Evolutionary conservation across 805 yeast species (phyloP), one percentile per base, ranked within the genome.

Genomic region (Myxozyma neglecta): DNA sequence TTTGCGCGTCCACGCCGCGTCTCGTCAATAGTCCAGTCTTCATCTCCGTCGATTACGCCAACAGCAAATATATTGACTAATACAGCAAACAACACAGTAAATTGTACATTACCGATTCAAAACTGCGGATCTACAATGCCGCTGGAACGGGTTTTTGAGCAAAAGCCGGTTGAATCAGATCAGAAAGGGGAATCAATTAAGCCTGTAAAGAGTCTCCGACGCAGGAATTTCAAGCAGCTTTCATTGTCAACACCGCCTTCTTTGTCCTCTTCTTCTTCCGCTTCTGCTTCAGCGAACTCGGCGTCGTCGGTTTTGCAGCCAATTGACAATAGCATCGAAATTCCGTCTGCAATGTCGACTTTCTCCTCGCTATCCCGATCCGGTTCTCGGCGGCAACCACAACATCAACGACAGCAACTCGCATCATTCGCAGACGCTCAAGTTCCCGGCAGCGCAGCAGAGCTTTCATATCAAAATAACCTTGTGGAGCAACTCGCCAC

Each of bases 161-260:
- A 24, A 24, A 24, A 24, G 2, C 29, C 29, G 5, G 29, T 24
- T 5, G 29, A 24, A 24, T 24, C 29, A 24, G 29, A 24, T 24
- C 29, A 24, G 5, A 24, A 24, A 24, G 29, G 39, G 20, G 59
- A 39, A 6, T 7, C 47, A 24, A 48, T 56, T 16, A 36, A 42
- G 29, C 34, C 46, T 10, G 37, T 66, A 32, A 81, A 77, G 68
- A 77, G 87, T 0, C 70, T 85, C 59, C 82, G 81, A 65, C 77
- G 89, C 66, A 76, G 83, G 59, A 87, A 87, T 68, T 72, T 85
- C 66, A 87, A 87, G 72, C 79, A 83, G 64, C 75, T 85, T 43
- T 80, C 83, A 8, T 72, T 86, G 10, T 63, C 70, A 32, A 20
- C 67, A 5, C 29, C 29, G 5, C 29, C 29, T 24, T 2, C 5